A percentile compares a stretch with the other conserved stretches of the same genome.
These are phyloP conservation scores for Cokeromyces recurvatus DNA, from an alignment of 371 early-diverging fungal genomes.

Conservation along the genomic window DNA sequence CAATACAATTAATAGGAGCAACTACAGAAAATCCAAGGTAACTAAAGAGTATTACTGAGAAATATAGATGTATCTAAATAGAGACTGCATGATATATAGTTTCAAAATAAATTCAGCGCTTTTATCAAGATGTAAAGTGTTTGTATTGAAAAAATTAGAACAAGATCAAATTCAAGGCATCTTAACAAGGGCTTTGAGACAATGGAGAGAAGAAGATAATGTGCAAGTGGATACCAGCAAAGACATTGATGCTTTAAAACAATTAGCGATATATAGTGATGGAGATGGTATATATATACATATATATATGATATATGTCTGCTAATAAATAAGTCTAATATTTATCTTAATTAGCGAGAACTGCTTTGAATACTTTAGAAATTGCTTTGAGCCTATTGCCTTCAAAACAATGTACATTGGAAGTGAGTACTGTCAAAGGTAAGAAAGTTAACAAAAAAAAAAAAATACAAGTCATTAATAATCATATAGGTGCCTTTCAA, in stretches of 20 bases:
- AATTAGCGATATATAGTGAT: constrained; percentile 59
- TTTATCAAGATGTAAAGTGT: constrained; percentile 75
- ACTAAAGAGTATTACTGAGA: background rate
- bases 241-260: constrained; percentile 24
- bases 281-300: constrained; percentile 55
- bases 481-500: constrained; percentile 58
- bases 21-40: constrained; percentile 90
- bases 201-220: constrained; percentile 36
- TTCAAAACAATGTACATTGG: constrained; percentile 16
- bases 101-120: constrained; percentile 82
- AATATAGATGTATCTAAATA: too few species aligned
- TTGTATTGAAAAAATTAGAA: constrained; percentile 65
- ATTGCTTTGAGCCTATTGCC: constrained; percentile 46
- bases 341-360: too few species aligned
- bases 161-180: constrained; percentile 56
- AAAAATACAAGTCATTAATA: background rate
- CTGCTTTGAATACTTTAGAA: constrained; percentile 67
- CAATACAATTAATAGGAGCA: constrained; percentile 74
- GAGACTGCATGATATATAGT: constrained; percentile 8
- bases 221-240: constrained; percentile 10
- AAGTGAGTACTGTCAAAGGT: constrained; percentile 31
- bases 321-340: background rate
- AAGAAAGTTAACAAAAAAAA: background rate
- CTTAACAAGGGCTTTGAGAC: constrained; percentile 49
- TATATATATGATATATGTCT: background rate